Conservation (phyloP, 2,329 filamentous ascomycete species). For the Lasiodiplodia gonubiensis region DNA sequence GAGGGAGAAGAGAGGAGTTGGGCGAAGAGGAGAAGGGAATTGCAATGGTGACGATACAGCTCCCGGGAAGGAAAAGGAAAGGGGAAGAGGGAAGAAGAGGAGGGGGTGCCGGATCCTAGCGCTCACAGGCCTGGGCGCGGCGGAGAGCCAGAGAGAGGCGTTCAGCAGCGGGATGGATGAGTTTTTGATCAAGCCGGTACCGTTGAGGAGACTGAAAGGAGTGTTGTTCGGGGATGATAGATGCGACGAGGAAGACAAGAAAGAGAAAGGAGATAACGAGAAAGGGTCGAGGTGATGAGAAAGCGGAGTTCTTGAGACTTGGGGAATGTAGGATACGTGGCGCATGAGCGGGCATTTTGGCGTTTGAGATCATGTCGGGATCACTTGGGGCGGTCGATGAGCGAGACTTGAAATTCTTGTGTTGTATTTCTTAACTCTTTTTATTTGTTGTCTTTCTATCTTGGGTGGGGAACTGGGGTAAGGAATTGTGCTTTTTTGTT, state of each 20-base stretch:
- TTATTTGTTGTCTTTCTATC: neutral
- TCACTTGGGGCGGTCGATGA: neutral
- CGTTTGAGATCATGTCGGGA: neutral
- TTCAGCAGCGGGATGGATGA: conserved; percentile 52
- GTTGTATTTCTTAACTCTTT: neutral
- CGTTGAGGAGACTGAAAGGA: neutral
- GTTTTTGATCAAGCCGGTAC: conserved; percentile 55
- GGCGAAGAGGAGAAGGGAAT: neutral
- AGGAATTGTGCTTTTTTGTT: neutral
- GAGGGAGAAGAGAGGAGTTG: conserved; percentile 23
- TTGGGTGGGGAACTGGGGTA: neutral
- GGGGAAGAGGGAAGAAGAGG: conserved; percentile 16
- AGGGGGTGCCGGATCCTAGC: conserved; percentile 47
- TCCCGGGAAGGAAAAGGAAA: neutral
- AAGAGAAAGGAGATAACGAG: neutral
- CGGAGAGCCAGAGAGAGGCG: conserved; percentile 51
- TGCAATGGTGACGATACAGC: neutral
- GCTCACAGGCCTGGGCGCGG: conserved; percentile 52
- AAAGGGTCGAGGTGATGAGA: too few relatives aligned
- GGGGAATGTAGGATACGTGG: too few relatives aligned
- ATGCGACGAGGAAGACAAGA: neutral
- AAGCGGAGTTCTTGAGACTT: too few relatives aligned
- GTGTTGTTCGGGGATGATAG: neutral
- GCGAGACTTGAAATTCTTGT: neutral
- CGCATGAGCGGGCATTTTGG: neutral